phyloP scores from a whole-genome alignment of 495 filamentous ascomycete genomes.

The Aspergillus ellipticus region DNA sequence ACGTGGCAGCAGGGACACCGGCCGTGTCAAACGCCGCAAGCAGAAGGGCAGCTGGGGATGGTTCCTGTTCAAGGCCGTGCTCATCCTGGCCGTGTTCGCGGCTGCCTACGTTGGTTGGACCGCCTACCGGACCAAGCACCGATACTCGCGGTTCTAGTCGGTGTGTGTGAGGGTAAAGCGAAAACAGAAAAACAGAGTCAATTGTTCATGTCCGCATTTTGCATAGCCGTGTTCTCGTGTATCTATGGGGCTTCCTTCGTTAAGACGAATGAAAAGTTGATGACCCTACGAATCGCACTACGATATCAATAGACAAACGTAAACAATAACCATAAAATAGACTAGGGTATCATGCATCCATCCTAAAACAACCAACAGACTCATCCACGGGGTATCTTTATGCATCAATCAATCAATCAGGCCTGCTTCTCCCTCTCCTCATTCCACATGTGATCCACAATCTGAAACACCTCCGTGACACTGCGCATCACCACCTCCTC shows the following conservation, averaged over 20 bases:
- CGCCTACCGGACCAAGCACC: slow-evolving; percentile 68
- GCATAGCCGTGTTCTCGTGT: slow-evolving; percentile 19
- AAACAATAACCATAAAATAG: background rate
- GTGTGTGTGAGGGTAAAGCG: background rate
- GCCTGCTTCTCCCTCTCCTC: slow-evolving; percentile 39
- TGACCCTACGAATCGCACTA: background rate
- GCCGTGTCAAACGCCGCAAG: slow-evolving; percentile 26
- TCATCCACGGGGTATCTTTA: background rate
- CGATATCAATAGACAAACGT: background rate
- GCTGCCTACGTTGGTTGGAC: slow-evolving; percentile 84
- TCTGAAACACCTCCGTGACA: slow-evolving; percentile 90
- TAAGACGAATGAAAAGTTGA: slow-evolving; percentile 13
- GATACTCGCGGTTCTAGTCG: slow-evolving; percentile 71
- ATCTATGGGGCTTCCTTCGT: slow-evolving; percentile 14
- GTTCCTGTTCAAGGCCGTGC: slow-evolving; percentile 83
- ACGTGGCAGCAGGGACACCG: slow-evolving; percentile 32
- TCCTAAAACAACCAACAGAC: background rate
- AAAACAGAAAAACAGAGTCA: slow-evolving; percentile 6
- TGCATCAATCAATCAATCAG: background rate
- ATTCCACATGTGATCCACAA: slow-evolving; percentile 78
- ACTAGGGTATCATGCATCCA: too few relatives aligned
- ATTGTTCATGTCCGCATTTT: slow-evolving; percentile 9
- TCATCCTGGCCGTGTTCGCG: slow-evolving; percentile 66
- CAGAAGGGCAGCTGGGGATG: slow-evolving; percentile 75
- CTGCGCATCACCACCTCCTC: slow-evolving; percentile 67